These are phyloP conservation scores for Globisporangium heterothallicum DNA, from an alignment of 352 stramenopile genomes.

Conservation along the genomic window DNA sequence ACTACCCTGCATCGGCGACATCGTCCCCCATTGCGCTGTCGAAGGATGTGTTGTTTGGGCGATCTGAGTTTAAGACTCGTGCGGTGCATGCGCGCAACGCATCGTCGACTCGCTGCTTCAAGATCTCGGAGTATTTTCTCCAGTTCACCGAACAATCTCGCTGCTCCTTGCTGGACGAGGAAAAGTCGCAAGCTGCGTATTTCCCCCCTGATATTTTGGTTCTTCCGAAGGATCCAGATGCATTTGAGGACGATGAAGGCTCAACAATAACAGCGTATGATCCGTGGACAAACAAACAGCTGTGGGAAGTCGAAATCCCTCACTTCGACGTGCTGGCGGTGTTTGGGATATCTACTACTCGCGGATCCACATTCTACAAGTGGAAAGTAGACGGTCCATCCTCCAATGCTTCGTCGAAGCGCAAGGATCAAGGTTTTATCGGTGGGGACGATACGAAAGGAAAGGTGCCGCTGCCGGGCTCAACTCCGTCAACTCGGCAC, in stretches of 20 bases:
- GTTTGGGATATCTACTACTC: conserved; percentile 48
- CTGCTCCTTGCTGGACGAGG: conserved; percentile 29
- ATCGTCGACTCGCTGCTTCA: conserved; percentile 63
- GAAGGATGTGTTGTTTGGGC: conserved; percentile 58
- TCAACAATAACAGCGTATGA: conserved; percentile 72
- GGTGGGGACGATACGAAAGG: neutral
- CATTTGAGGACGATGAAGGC: conserved; percentile 42
- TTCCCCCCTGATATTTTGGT: conserved; percentile 50
- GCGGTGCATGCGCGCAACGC: conserved; percentile 57
- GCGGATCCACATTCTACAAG: conserved; percentile 56
- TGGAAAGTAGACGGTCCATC: conserved; percentile 72
- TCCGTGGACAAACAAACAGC: conserved; percentile 55
- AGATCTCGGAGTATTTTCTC: conserved; percentile 80
- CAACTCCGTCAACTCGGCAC: neutral
- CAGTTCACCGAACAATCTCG: conserved; percentile 55
- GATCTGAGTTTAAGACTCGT: conserved; percentile 66
- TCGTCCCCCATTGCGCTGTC: conserved; percentile 14
- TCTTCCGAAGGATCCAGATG: conserved; percentile 48
- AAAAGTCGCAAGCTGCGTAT: conserved; percentile 5
- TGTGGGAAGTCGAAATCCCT: conserved; percentile 72
- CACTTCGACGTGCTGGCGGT: conserved; percentile 71
- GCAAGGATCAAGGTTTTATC: neutral
- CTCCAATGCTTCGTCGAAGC: conserved; percentile 20
- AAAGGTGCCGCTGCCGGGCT: neutral
- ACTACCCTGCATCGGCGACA: conserved; percentile 19